phyloP scores from a whole-genome alignment of 805 yeast species.

The Barnettozyma siamensis region DNA sequence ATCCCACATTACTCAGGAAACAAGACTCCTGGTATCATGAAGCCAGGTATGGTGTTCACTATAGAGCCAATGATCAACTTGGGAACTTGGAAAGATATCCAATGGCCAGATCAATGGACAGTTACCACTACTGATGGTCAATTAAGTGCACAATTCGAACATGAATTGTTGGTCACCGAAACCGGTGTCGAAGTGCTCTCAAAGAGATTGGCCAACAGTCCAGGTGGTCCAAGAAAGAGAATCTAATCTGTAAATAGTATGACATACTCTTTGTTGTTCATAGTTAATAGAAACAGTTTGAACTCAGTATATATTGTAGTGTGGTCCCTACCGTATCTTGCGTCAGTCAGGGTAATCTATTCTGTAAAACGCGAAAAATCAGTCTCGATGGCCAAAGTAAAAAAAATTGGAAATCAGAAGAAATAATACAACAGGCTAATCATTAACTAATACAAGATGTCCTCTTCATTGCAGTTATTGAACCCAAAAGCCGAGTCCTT shows the following conservation, averaged over 20 bases:
- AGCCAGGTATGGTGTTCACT: slow-evolving; percentile 94
- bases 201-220: slow-evolving; percentile 71
- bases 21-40: slow-evolving; percentile 89
- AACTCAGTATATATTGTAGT: neutral
- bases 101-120: slow-evolving; percentile 99
- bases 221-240: slow-evolving; percentile 81
- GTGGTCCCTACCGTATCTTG: neutral
- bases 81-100: slow-evolving; percentile 72
- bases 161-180: slow-evolving; percentile 87
- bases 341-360: neutral
- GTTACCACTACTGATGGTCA: slow-evolving; percentile 86
- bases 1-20: slow-evolving; percentile 93
- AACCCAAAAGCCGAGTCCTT: slow-evolving; percentile 98
- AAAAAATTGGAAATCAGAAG: neutral
- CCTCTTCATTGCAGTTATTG: slow-evolving; percentile 74
- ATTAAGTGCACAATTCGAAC: slow-evolving; percentile 91
- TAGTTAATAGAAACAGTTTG: too few relatives aligned
- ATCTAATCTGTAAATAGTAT: too few relatives aligned
- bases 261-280: too few relatives aligned
- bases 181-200: slow-evolving; percentile 88
- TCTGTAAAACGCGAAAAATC: slow-evolving; percentile 1
- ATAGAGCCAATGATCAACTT: slow-evolving; percentile 95
- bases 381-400: slow-evolving; percentile 2
- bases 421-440: neutral
- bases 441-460: slow-evolving; percentile 26